These are phyloP conservation scores for Sphagnum contortum DNA, from an alignment of 225 moss, liverwort and hornwort genomes.

Conservation along the genomic window DNA sequence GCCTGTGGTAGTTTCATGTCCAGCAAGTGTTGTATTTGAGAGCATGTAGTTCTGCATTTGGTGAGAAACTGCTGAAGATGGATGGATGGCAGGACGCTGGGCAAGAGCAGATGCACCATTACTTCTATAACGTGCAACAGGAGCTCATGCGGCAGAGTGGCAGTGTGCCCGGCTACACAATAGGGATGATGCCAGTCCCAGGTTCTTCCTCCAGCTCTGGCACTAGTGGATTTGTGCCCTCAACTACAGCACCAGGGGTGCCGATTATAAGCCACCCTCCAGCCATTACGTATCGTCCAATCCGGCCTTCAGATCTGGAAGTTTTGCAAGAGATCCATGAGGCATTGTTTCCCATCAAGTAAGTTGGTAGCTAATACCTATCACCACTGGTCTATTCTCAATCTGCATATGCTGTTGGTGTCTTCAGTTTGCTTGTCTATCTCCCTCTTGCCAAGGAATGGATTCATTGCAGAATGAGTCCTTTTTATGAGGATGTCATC, in stretches of 20 bases:
- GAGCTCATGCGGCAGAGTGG: constrained; percentile 44
- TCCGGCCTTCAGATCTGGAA: constrained; percentile 69
- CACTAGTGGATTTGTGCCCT: constrained; percentile 19
- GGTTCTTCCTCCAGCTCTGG: constrained; percentile 29
- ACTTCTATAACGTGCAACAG: constrained; percentile 39
- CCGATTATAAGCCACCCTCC: constrained; percentile 47
- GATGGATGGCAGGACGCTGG: constrained; percentile 22
- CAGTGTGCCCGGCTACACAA: constrained; percentile 25
- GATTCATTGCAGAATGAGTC: too few species aligned
- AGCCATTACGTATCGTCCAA: constrained; percentile 69
- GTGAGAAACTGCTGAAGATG: too few species aligned
- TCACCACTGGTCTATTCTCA: too few species aligned
- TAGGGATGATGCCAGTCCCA: constrained; percentile 21
- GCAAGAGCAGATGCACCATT: constrained; percentile 51
- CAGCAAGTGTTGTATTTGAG: too few species aligned
- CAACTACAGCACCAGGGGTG: constrained; percentile 42
- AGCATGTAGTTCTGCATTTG: too few species aligned
- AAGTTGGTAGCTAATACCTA: constrained; percentile 4
- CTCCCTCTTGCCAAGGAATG: too few species aligned
- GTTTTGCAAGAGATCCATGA: constrained; percentile 73
- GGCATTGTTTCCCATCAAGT: constrained; percentile 90
- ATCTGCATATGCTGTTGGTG: too few species aligned
- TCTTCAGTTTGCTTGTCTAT: too few species aligned
- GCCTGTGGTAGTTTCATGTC: too few species aligned
- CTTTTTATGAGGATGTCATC: too few species aligned